A percentile compares a stretch with the other conserved stretches of the same genome.
These are phyloP conservation scores for Xerocomus brunneocitrinus DNA, from an alignment of 768 basidiomycete genomes.

Conservation along the genomic window DNA sequence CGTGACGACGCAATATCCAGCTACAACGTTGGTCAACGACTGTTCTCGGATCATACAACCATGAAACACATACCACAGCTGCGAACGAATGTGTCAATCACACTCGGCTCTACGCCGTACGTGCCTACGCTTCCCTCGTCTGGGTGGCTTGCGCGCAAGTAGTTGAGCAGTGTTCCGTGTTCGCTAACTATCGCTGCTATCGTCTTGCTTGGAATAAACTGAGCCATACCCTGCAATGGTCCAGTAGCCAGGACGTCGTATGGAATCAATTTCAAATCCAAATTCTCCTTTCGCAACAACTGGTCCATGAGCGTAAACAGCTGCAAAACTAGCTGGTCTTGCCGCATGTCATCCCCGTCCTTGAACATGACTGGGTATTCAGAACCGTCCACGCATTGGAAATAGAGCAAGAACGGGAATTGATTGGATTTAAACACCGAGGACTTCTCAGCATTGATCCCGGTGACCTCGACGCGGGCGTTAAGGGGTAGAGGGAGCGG, in stretches of 20 bases:
- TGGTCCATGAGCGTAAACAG: conserved; percentile 99
- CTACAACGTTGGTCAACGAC: conserved; percentile 39
- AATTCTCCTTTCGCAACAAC: conserved; percentile 86
- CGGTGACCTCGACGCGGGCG: conserved; percentile 77
- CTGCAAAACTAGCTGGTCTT: conserved; percentile 97
- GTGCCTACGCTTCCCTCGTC: conserved; percentile 95
- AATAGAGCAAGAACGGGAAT: conserved; percentile 85
- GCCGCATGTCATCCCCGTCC: conserved; percentile 97
- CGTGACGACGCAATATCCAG: conserved; percentile 96
- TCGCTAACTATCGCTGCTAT: conserved; percentile 94
- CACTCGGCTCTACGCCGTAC: conserved; percentile 88
- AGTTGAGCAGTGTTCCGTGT: conserved; percentile 82
- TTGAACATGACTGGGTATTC: conserved; percentile 98
- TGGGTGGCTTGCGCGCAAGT: conserved; percentile 78
- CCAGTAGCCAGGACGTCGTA: conserved; percentile 94
- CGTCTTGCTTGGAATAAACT: conserved; percentile 94
- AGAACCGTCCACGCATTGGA: conserved; percentile 77
- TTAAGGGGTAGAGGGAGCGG: conserved; percentile 88
- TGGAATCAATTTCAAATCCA: conserved; percentile 87
- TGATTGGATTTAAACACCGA: conserved; percentile 98
- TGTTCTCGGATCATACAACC: neutral
- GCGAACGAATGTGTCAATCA: conserved; percentile 93
- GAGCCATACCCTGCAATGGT: conserved; percentile 88
- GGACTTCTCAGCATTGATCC: conserved; percentile 88
- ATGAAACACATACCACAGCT: conserved; percentile 75